A percentile compares a stretch with the other conserved stretches of the same genome.
Conservation (phyloP, 2,329 filamentous ascomycete species). For the Geosmithia flava region DNA sequence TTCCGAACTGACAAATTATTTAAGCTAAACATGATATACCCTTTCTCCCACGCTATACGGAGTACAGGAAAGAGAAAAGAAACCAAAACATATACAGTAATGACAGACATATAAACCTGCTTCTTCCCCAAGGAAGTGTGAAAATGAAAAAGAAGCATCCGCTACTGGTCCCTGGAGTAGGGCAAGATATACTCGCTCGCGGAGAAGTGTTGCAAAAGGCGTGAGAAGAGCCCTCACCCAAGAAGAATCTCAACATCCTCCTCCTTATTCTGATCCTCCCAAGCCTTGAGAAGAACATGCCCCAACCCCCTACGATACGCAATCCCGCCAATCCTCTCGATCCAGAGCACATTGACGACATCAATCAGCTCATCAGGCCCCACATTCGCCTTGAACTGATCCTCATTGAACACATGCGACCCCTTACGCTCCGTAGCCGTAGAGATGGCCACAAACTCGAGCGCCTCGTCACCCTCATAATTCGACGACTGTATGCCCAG, state of each 20-base stretch:
- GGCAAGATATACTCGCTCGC: no score
- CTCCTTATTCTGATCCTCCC: slow-evolving; percentile 25
- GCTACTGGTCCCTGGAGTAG: no score
- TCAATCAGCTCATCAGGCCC: slow-evolving; percentile 28
- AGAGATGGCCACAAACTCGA: slow-evolving; percentile 30
- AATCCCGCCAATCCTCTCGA: slow-evolving; percentile 29
- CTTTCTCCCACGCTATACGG: no score
- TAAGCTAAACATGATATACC: no score
- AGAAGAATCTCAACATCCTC: slow-evolving; percentile 25
- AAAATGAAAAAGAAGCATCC: no score
- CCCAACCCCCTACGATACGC: slow-evolving; percentile 28
- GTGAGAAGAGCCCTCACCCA: slow-evolving; percentile 12
- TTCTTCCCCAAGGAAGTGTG: no score
- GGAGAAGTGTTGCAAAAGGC: no score
- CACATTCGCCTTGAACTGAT: slow-evolving; percentile 26
- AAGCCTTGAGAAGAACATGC: slow-evolving; percentile 25
- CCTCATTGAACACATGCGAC: slow-evolving; percentile 24
- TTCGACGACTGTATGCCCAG: slow-evolving; percentile 32
- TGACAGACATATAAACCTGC: no score
- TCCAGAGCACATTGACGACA: slow-evolving; percentile 33
- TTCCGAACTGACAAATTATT: no score
- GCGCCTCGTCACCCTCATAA: slow-evolving; percentile 28
- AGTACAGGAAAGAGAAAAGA: no score
- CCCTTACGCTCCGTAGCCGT: slow-evolving; percentile 26
- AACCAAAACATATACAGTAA: no score